Evolutionary conservation across 306 rosid species (phyloP), one percentile per base, ranked within the genome.

Genomic region (Benincasa hispida): DNA sequence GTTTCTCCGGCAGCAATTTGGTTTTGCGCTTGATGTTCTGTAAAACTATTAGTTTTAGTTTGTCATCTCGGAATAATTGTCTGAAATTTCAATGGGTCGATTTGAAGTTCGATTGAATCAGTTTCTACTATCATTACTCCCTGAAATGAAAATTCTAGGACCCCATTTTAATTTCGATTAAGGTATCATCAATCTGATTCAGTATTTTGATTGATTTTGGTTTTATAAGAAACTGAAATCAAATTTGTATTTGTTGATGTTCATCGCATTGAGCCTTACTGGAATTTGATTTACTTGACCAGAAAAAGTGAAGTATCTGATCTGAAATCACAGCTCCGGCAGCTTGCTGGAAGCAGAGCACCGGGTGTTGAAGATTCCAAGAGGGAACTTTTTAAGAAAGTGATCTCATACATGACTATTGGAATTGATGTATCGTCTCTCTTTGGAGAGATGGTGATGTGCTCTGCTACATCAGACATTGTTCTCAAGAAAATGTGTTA

Each of bases 361-460:
- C 98, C 97, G 0, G 99, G 99, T 27, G 92, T 85, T 7, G 99
- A 95, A 77, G 99, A 95, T 84, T 89, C 98, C 9, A 95, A 95
- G 88, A 84, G 99, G 82, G 99, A 95, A 59, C 97, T 95, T 73
- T 95, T 89, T 81, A 95, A 95, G 96, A 95, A 95, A 86, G 99
- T 89, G 77, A 95, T 95, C 41, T 95, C 99, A 61, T 89, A 90
- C 85, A 95, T 95, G 99, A 95, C 99, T 2, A 90, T 92, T 11
- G 99, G 99, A 59, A 85, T 95, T 66, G 98, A 95, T 41, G 98
- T 92, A 74, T 92, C 99, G 0, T 81, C 99, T 50, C 88, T 95
- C 39, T 95, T 95, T 7, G 98, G 98, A 21, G 99, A 95, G 93
- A 95, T 95, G 98, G 98, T 95, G 51, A 95, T 95, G 99, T 95